Conservation (phyloP, 805 yeast species). For the Kodamaea jinghongensis region DNA sequence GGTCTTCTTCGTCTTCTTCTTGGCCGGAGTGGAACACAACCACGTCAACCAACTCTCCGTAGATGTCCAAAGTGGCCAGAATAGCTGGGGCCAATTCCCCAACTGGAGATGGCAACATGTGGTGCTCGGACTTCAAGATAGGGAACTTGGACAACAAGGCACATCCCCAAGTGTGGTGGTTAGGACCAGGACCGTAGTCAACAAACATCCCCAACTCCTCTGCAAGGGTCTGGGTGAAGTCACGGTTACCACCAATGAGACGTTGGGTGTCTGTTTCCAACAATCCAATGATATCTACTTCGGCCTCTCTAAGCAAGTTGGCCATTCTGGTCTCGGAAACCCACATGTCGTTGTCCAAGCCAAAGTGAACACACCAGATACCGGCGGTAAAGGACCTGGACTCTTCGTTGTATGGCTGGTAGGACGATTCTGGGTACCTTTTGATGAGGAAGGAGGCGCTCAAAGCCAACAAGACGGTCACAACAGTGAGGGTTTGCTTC, state of each 20-base stretch:
- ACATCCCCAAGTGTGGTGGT: slow-evolving; percentile 98
- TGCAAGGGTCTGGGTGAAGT: slow-evolving; percentile 84
- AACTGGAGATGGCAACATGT: slow-evolving; percentile 91
- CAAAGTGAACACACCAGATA: slow-evolving; percentile 98
- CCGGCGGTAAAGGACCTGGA: slow-evolving; percentile 84
- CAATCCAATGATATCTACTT: slow-evolving; percentile 86
- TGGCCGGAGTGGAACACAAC: slow-evolving; percentile 98
- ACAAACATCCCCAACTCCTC: slow-evolving; percentile 93
- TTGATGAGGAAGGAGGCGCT: slow-evolving; percentile 58
- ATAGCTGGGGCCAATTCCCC: slow-evolving; percentile 99
- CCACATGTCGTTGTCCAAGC: slow-evolving; percentile 98
- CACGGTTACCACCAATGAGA: slow-evolving; percentile 92
- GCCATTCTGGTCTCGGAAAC: slow-evolving; percentile 89
- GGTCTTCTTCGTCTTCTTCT: slow-evolving; percentile 94
- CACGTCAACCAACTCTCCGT: slow-evolving; percentile 83
- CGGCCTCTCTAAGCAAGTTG: slow-evolving; percentile 77
- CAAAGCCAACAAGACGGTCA: slow-evolving; percentile 47
- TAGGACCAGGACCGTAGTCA: slow-evolving; percentile 97
- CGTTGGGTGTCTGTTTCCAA: slow-evolving; percentile 93
- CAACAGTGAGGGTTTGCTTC: slow-evolving; percentile 25
- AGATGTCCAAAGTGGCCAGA: slow-evolving; percentile 90
- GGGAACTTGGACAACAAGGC: slow-evolving; percentile 93
- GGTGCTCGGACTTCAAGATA: slow-evolving; percentile 84
- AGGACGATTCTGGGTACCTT: slow-evolving; percentile 60
- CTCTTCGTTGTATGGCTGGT: slow-evolving; percentile 48